Evolutionary conservation across 2,329 filamentous ascomycete species (phyloP).

Genomic region (Paraconiothyrium sp.): DNA sequence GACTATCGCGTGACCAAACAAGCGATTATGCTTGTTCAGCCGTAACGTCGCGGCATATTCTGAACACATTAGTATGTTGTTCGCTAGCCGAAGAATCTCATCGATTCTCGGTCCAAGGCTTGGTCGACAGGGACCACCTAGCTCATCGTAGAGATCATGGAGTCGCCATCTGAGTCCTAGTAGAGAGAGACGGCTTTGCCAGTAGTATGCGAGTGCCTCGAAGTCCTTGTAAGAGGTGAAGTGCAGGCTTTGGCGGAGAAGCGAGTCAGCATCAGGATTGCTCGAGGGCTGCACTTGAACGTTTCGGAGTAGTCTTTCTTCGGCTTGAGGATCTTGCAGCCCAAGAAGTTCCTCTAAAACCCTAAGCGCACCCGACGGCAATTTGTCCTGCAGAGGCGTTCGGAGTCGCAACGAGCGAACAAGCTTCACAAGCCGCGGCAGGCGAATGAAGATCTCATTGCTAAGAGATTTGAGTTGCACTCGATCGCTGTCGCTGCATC

Average conservation of each 20-base stretch:
- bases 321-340: conserved; percentile 23
- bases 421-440: conserved; percentile 27
- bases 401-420: conserved; percentile 24
- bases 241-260: conserved; percentile 20
- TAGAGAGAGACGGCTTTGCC: conserved; percentile 23
- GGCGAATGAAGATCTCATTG: conserved; percentile 28
- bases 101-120: conserved; percentile 17
- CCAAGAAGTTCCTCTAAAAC: conserved; percentile 23
- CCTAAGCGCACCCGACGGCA: conserved; percentile 20
- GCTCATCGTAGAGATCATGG: conserved; percentile 7
- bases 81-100: conserved; percentile 22
- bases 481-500: conserved; percentile 20
- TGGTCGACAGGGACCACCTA: conserved; percentile 12
- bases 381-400: conserved; percentile 13
- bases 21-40: conserved; percentile 24
- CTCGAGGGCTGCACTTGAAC: conserved; percentile 17
- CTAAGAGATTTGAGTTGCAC: conserved; percentile 25
- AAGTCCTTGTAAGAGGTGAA: conserved; percentile 27
- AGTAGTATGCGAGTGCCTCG: conserved; percentile 29
- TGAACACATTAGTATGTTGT: conserved; percentile 25
- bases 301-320: conserved; percentile 22
- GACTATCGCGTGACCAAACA: conserved; percentile 24
- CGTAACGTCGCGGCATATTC: conserved; percentile 24
- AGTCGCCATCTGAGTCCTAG: conserved; percentile 24
- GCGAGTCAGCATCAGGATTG: conserved; percentile 10